Evolutionary conservation across 306 rosid species (phyloP).

Genomic region (cucumber (Cucumis sativus)): Cucumber_9930_V3 NC_026658.2:4288501-4289000

Average conservation of each 20-base stretch:
- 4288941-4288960: constrained; percentile 41
- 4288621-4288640: constrained; percentile 25
- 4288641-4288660: constrained; percentile 11
- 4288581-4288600: constrained; percentile 29
- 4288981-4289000: constrained; percentile 42
- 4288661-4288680: constrained; percentile 8
- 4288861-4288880: constrained; percentile 32
- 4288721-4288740: constrained; percentile 16
- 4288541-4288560: constrained; percentile 49
- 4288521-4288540: constrained; percentile 55
- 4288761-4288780: constrained; percentile 31
- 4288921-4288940: constrained; percentile 34
- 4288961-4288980: constrained; percentile 33
- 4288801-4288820: constrained; percentile 16
- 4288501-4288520: constrained; percentile 40
- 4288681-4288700: constrained; percentile 17
- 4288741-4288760: constrained; percentile 26
- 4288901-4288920: constrained; percentile 51
- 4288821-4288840: constrained; percentile 15
- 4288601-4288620: constrained; percentile 21
- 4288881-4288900: constrained; percentile 40
- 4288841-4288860: constrained; percentile 41
- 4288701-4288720: constrained; percentile 18
- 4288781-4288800: constrained; percentile 23
- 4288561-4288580: constrained; percentile 29